Conservation (phyloP, 148 eudicot species). For the Camellia granthamiana region DNA sequence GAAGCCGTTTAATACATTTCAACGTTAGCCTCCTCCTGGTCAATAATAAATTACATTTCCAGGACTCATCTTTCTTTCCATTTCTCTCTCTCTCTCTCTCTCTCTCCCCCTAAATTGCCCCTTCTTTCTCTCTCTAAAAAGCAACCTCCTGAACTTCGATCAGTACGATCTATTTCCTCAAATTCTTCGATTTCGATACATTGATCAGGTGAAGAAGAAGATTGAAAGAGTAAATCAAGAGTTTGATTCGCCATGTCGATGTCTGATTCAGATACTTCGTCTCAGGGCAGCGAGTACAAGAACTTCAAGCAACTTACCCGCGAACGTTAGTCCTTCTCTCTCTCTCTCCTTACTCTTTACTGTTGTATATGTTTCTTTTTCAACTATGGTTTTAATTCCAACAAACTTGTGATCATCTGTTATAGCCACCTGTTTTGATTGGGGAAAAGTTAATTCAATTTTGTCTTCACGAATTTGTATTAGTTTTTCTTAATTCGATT, state of each 20-base stretch:
- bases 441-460: neutral
- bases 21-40: neutral
- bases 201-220: neutral
- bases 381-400: neutral
- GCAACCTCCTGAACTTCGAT: neutral
- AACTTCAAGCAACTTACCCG: constrained; percentile 70
- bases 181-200: neutral
- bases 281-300: constrained; percentile 56
- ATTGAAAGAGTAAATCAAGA: neutral
- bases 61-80: neutral
- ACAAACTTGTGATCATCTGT: neutral
- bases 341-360: neutral
- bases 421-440: neutral
- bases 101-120: neutral
- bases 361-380: neutral
- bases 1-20: constrained; percentile 10
- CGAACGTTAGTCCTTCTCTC: constrained; percentile 54
- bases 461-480: neutral
- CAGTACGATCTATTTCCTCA: constrained; percentile 6
- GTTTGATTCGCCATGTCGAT: constrained; percentile 53
- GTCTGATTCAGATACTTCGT: constrained; percentile 81
- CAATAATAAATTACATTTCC: neutral
- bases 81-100: neutral
- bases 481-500: neutral
- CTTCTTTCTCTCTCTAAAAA: neutral